Evolutionary conservation across 345 rosid genomes (phyloP).

Genomic region (Corymbia maculata): DNA sequence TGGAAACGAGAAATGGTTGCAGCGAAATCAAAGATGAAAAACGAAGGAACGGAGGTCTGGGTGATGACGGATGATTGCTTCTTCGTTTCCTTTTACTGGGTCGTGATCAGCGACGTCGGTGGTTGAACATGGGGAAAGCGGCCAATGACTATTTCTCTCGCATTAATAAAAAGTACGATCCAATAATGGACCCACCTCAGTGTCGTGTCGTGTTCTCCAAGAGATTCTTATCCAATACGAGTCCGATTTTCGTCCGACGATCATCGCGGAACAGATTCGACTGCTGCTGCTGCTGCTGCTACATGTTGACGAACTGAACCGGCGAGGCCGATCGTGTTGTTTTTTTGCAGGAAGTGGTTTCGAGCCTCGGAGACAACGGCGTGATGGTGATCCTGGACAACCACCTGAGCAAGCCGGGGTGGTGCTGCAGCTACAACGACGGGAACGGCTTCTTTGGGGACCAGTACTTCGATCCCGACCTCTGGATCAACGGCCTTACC

Average conservation of each 20-base stretch:
- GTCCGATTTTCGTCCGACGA: not conserved
- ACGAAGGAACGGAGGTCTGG: not conserved
- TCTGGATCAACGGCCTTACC: slow-evolving; percentile 60
- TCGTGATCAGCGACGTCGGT: not conserved
- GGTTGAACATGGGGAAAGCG: not conserved
- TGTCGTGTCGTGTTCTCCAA: not conserved
- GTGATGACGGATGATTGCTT: not conserved
- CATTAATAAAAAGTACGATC: not conserved
- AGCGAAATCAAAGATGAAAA: not conserved
- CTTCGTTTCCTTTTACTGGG: not conserved
- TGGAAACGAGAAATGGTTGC: not conserved
- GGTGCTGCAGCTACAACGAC: slow-evolving; percentile 75
- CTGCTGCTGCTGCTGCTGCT: not conserved
- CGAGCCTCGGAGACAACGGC: slow-evolving; percentile 51
- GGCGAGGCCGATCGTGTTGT: not conserved
- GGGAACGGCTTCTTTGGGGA: slow-evolving; percentile 99
- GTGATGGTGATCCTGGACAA: slow-evolving; percentile 92
- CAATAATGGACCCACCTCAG: not conserved
- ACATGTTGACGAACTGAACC: not conserved
- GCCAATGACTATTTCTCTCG: not conserved
- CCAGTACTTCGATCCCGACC: slow-evolving; percentile 54
- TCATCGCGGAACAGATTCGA: not conserved
- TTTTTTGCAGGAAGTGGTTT: slow-evolving; percentile 56
- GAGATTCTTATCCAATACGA: not conserved
- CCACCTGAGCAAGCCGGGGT: slow-evolving; percentile 85